Evolutionary conservation across 306 rosid genomes (phyloP).

Genomic region (Corylus americana): DNA sequence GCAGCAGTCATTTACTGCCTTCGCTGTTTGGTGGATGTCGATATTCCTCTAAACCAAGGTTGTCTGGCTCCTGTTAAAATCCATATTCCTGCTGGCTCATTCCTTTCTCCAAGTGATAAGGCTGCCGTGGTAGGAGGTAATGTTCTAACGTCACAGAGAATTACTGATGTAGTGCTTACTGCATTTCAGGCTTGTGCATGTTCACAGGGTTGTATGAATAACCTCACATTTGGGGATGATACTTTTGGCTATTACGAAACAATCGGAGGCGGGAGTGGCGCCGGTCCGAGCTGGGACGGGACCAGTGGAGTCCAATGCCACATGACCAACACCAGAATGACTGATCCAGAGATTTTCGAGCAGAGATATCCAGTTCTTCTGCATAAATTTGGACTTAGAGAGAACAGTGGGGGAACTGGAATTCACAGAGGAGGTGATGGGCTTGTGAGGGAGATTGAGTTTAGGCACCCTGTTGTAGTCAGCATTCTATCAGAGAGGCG

Average conservation of each 20-base stretch:
- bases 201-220: slow-evolving; percentile 98
- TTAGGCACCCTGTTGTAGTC: slow-evolving; percentile 60
- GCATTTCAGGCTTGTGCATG: slow-evolving; percentile 97
- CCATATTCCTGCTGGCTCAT: slow-evolving; percentile 80
- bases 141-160: slow-evolving; percentile 91
- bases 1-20: slow-evolving; percentile 93
- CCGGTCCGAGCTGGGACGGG: slow-evolving; percentile 93
- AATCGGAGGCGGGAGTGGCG: slow-evolving; percentile 95
- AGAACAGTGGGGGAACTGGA: slow-evolving; percentile 81
- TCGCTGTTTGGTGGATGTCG: slow-evolving; percentile 85
- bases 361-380: slow-evolving; percentile 87
- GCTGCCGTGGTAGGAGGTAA: slow-evolving; percentile 97
- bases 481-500: slow-evolving; percentile 97
- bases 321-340: slow-evolving; percentile 96
- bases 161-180: slow-evolving; percentile 84
- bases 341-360: slow-evolving; percentile 91
- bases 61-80: slow-evolving; percentile 97
- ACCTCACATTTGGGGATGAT: slow-evolving; percentile 91
- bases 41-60: slow-evolving; percentile 96
- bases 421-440: slow-evolving; percentile 84
- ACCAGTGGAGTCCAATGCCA: slow-evolving; percentile 92
- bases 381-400: slow-evolving; percentile 74
- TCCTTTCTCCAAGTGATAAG: slow-evolving; percentile 86
- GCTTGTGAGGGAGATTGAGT: slow-evolving; percentile 83
- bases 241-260: slow-evolving; percentile 96